These are phyloP conservation scores for Chamaecyparis obtusa DNA, from an alignment of 75 land plant genomes.

Conservation along the genomic window DNA sequence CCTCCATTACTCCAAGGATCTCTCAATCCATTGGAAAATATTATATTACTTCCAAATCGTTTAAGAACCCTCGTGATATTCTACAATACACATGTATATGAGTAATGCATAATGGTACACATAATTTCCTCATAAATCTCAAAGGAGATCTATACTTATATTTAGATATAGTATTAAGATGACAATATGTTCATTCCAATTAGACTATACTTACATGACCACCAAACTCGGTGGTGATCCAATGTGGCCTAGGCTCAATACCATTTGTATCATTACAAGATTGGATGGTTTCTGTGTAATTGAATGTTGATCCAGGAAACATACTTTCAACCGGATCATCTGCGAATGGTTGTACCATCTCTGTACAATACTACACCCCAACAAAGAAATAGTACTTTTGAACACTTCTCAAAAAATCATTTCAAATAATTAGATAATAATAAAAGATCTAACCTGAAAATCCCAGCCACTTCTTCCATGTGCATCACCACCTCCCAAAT, in stretches of 20 bases:
- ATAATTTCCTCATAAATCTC: too few species aligned
- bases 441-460: constrained; percentile 19
- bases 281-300: background rate
- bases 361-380: constrained; percentile 42
- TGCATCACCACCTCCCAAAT: constrained; percentile 11
- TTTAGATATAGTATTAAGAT: too few species aligned
- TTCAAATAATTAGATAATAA: background rate
- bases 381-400: background rate
- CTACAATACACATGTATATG: background rate
- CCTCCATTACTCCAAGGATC: background rate
- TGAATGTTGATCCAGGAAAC: constrained; percentile 23
- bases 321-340: constrained; percentile 32
- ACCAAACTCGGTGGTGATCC: constrained; percentile 41
- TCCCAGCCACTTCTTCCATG: constrained; percentile 32
- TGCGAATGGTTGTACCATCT: constrained; percentile 46
- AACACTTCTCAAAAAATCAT: background rate
- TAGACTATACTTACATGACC: constrained; percentile 32
- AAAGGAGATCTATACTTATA: too few species aligned
- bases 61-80: background rate
- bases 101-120: too few species aligned
- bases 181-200: too few species aligned
- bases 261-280: constrained; percentile 17
- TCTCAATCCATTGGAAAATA: background rate
- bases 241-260: constrained; percentile 30
- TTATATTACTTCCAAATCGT: background rate